phyloP scores from a whole-genome alignment of 768 basidiomycete genomes.

The Pulveroboletus ravenelii region DNA sequence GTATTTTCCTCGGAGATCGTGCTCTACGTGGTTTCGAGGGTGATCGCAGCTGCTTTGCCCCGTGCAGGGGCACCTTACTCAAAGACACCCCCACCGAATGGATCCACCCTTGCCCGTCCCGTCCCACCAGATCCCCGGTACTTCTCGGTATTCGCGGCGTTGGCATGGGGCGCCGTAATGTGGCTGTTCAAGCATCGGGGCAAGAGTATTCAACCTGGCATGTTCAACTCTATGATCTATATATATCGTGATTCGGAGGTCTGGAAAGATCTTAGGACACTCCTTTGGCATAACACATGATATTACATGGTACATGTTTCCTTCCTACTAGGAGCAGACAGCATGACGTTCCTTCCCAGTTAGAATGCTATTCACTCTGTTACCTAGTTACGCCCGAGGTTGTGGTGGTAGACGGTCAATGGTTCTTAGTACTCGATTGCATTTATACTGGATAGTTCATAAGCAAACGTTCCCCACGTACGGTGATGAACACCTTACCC shows the following conservation, averaged over 20 bases:
- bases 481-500: constrained; percentile 36
- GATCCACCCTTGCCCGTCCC: constrained; percentile 50
- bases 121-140: constrained; percentile 79
- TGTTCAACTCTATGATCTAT: constrained; percentile 96
- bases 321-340: background rate
- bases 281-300: constrained; percentile 88
- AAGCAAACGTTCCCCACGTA: constrained; percentile 2
- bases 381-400: constrained; percentile 18
- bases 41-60: constrained; percentile 87
- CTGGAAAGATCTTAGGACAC: constrained; percentile 77
- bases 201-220: constrained; percentile 92
- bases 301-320: constrained; percentile 6
- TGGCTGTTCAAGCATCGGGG: constrained; percentile 86
- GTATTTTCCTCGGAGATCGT: constrained; percentile 64
- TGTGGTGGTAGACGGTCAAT: constrained; percentile 41
- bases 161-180: constrained; percentile 96
- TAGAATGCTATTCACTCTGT: constrained; percentile 3
- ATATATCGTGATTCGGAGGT: constrained; percentile 89
- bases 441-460: constrained; percentile 51
- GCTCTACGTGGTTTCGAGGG: constrained; percentile 90
- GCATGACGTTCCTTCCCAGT: background rate
- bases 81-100: constrained; percentile 37
- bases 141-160: constrained; percentile 82
- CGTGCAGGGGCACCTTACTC: constrained; percentile 59
- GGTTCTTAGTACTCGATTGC: constrained; percentile 47